Percentiles rank a stretch among this genome's conserved stretches.
These are phyloP conservation scores for Delitschia confertaspora DNA, from an alignment of 495 filamentous ascomycete species.

Conservation along the genomic window DNA sequence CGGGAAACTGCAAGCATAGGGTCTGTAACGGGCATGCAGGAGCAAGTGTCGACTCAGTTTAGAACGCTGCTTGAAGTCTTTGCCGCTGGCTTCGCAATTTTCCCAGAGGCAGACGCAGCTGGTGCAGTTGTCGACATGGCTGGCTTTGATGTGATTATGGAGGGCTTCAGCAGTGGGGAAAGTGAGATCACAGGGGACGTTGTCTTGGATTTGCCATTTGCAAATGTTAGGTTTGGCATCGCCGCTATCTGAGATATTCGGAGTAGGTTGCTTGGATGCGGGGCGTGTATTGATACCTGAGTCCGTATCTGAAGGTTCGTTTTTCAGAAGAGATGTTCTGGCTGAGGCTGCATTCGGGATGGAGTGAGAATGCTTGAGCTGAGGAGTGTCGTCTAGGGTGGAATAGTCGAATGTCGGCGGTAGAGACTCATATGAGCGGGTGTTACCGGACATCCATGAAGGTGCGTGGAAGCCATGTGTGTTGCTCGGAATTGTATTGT, in stretches of 20 bases:
- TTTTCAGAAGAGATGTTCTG: not conserved
- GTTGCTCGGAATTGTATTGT: not conserved
- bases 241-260: not conserved
- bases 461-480: conserved; percentile 3
- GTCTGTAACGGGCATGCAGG: conserved; percentile 19
- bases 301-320: not conserved
- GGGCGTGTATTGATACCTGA: not conserved
- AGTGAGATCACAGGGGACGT: conserved; percentile 2
- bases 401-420: not conserved
- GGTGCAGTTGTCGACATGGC: conserved; percentile 19
- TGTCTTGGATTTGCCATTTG: conserved; percentile 18
- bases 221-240: conserved; percentile 6
- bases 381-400: conserved; percentile 4
- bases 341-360: not conserved
- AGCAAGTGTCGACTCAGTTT: conserved; percentile 25
- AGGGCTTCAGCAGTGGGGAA: conserved; percentile 19
- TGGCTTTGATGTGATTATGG: conserved; percentile 24
- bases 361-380: conserved; percentile 1
- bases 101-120: conserved; percentile 23
- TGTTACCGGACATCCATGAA: conserved; percentile 7
- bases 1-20: conserved; percentile 19
- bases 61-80: conserved; percentile 26
- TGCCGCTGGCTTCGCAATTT: conserved; percentile 13
- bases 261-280: not conserved
- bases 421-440: conserved; percentile 1